A percentile compares a stretch with the other conserved stretches of the same genome.
Conservation (phyloP, 2,329 filamentous ascomycete genomes). For the Phyllosticta citrichinensis region DNA sequence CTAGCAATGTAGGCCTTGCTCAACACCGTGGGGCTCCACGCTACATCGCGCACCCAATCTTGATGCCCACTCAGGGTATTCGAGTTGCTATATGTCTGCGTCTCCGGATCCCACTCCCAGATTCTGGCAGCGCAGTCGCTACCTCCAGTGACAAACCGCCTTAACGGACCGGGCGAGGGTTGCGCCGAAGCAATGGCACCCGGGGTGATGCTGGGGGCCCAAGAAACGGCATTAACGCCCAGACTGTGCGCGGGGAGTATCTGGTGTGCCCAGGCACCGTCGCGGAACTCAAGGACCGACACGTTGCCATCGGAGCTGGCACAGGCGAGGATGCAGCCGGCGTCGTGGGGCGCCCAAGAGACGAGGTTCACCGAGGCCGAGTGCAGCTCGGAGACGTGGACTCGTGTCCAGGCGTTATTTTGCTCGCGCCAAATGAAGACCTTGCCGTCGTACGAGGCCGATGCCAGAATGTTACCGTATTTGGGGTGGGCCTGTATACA, state of each 20-base stretch:
- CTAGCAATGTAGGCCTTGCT: constrained; percentile 96
- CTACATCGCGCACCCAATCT: constrained; percentile 96
- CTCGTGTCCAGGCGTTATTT: constrained; percentile 51
- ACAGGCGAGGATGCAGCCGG: constrained; percentile 86
- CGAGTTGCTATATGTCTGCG: constrained; percentile 42
- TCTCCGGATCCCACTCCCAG: constrained; percentile 62
- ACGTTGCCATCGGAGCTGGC: constrained; percentile 91
- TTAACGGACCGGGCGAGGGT: constrained; percentile 45
- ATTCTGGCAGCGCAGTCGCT: constrained; percentile 91
- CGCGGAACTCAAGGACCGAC: constrained; percentile 91
- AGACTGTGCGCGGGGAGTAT: constrained; percentile 87
- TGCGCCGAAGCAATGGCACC: constrained; percentile 72
- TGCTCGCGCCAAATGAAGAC: constrained; percentile 98
- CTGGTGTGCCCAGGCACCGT: constrained; percentile 83
- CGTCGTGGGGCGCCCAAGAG: constrained; percentile 94
- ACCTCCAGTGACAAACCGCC: constrained; percentile 88
- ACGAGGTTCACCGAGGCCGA: constrained; percentile 96
- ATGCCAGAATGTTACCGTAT: constrained; percentile 95
- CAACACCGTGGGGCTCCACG: constrained; percentile 90
- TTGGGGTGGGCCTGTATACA: constrained; percentile 69
- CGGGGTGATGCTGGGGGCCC: constrained; percentile 78
- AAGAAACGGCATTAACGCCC: constrained; percentile 91
- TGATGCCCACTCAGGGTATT: constrained; percentile 63
- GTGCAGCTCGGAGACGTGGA: constrained; percentile 89
- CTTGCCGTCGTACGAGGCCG: constrained; percentile 92